Conservation (phyloP, 1,284 basidiomycete genomes). For the Lignosus rhinocerotis region DNA sequence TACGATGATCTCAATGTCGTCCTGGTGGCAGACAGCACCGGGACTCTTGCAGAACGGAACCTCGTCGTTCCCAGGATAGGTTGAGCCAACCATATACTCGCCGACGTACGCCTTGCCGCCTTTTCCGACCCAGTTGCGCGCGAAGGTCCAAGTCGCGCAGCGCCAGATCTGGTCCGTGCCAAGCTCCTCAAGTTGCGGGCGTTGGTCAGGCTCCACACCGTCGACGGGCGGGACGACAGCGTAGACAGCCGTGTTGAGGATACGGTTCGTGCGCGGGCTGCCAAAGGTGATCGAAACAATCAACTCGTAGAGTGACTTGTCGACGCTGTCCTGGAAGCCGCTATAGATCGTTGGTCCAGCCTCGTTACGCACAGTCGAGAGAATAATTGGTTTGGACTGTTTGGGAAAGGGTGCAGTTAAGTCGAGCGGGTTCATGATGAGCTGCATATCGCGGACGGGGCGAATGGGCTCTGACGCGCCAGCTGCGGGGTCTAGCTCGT, state of each 20-base stretch:
- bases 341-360: conserved; percentile 61
- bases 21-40: conserved; percentile 69
- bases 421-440: conserved; percentile 62
- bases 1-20: conserved; percentile 75
- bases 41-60: conserved; percentile 53
- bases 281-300: conserved; percentile 52
- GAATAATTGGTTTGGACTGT: conserved; percentile 63
- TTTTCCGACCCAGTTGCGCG: conserved; percentile 58
- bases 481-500: conserved; percentile 50
- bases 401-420: conserved; percentile 53
- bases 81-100: conserved; percentile 64
- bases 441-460: conserved; percentile 57
- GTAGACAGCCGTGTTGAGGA: conserved; percentile 57
- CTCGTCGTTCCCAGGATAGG: conserved; percentile 64
- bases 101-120: conserved; percentile 74
- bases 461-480: conserved; percentile 60
- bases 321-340: conserved; percentile 40
- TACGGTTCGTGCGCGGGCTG: conserved; percentile 41
- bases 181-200: conserved; percentile 56
- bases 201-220: conserved; percentile 41
- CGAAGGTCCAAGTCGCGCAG: conserved; percentile 72
- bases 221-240: conserved; percentile 38
- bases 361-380: conserved; percentile 73
- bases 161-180: conserved; percentile 73
- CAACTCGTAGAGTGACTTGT: conserved; percentile 41